A percentile compares a stretch with the other conserved stretches of the same genome.
Evolutionary conservation across 805 yeast genomes (phyloP).

Genomic region (Zygosaccharomyces lentus): DNA sequence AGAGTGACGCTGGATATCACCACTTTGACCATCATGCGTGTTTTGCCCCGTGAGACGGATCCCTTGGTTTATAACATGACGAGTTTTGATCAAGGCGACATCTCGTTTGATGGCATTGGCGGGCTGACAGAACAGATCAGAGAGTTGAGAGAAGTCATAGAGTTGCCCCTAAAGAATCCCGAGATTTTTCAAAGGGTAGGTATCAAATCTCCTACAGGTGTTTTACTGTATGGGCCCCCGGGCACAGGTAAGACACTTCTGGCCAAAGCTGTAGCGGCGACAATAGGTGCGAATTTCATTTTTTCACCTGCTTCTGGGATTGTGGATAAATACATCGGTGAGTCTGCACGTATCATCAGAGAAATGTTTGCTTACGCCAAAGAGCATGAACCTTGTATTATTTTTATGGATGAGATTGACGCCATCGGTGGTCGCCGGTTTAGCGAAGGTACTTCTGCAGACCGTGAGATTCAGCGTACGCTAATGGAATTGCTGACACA

Average conservation of each 20-base stretch:
- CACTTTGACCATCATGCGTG: conserved; percentile 94
- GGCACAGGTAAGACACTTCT: conserved; percentile 96
- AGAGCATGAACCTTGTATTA: conserved; percentile 97
- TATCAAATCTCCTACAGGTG: conserved; percentile 98
- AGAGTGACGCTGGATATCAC: conserved; percentile 97
- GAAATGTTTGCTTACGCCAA: conserved; percentile 98
- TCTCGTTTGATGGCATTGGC: conserved; percentile 92
- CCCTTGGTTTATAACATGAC: conserved; percentile 98
- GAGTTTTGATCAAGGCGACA: conserved; percentile 94
- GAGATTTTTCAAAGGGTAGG: conserved; percentile 94
- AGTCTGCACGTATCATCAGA: conserved; percentile 91
- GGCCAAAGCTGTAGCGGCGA: conserved; percentile 98
- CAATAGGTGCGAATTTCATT: conserved; percentile 95
- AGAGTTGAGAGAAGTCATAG: conserved; percentile 95
- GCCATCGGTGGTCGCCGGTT: conserved; percentile 98
- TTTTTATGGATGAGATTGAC: conserved; percentile 97
- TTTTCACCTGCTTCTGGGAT: conserved; percentile 98
- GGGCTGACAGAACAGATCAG: conserved; percentile 94
- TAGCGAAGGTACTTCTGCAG: conserved; percentile 97
- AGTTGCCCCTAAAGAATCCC: conserved; percentile 93
- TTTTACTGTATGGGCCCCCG: conserved; percentile 93
- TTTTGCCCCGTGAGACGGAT: conserved; percentile 95
- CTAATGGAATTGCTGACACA: conserved; percentile 94
- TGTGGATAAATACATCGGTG: conserved; percentile 97
- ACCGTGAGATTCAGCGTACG: conserved; percentile 97